Percentiles rank a stretch among this genome's conserved stretches.
phyloP scores from a whole-genome alignment of 495 filamentous ascomycete species.

The Tuber calosporum region DNA sequence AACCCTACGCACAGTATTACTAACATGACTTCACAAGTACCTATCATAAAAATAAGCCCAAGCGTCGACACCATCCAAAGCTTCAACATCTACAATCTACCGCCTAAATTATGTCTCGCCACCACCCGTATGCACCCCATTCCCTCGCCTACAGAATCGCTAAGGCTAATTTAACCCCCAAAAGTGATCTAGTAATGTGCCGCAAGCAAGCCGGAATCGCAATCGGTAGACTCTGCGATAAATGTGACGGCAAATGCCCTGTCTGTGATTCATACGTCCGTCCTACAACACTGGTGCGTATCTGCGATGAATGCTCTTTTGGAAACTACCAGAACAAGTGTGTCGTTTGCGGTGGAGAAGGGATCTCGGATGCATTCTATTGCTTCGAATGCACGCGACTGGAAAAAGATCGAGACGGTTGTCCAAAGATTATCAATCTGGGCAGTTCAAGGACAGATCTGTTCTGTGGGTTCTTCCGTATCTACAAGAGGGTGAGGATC shows the following conservation, averaged over 20 bases:
- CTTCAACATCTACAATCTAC: constrained; percentile 1
- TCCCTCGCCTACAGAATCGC: constrained; percentile 37
- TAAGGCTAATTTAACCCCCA: constrained; percentile 41
- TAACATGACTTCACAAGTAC: constrained; percentile 12
- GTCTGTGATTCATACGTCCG: constrained; percentile 99
- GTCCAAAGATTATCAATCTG: constrained; percentile 98
- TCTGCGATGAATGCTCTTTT: constrained; percentile 98
- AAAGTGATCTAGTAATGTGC: constrained; percentile 97
- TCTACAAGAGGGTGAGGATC: neutral
- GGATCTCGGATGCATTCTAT: constrained; percentile 99
- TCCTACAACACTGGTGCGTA: constrained; percentile 90
- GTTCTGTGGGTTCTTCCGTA: constrained; percentile 56
- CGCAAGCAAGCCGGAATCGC: constrained; percentile 97
- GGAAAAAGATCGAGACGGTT: constrained; percentile 95
- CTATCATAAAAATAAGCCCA: constrained; percentile 16
- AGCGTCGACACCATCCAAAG: constrained; percentile 10
- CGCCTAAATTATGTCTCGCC: constrained; percentile 56
- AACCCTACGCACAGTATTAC: constrained; percentile 11
- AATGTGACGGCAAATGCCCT: constrained; percentile 99
- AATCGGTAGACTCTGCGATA: constrained; percentile 98
- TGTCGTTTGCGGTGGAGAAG: constrained; percentile 95
- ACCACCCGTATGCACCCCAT: constrained; percentile 59
- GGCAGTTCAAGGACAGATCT: constrained; percentile 92
- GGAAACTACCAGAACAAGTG: constrained; percentile 99
- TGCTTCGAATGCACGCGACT: constrained; percentile 98